Evolutionary conservation across 768 basidiomycete genomes (phyloP), one percentile per base, ranked within the genome.

Genomic region (Cystofilobasidium capitatum): DNA sequence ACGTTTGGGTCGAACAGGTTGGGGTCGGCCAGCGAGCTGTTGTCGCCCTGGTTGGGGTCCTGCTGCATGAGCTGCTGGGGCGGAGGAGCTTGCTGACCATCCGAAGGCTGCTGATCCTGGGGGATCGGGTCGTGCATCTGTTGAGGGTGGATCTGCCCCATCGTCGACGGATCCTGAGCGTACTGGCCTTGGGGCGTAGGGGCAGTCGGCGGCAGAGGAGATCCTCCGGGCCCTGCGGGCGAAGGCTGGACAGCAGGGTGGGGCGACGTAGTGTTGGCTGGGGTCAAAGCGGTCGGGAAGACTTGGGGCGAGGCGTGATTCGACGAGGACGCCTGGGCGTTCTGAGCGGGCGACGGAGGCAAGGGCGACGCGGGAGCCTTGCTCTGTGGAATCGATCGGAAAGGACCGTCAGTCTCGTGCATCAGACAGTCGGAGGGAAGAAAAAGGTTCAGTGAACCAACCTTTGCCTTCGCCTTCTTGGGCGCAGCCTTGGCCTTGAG

Each of bases 251-350:
- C 20, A 31, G 16, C 31, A 3, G 31, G 51, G 31, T 55, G 51
- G 29, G 51, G 51, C 26, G 51, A 55, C 7, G 51, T 31, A 4
- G 51, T 55, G 51, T 55, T 55, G 51, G 31, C 51, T 31, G 51
- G 51, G 8, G 51, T 55, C 20, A 31, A 55, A 16, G 51, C 51
- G 14, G 51, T 8, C 29, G 12, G 3, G 31, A 33, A 29, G 5
- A 55, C 51, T 20, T 55, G 51, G 4, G 51, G 51, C 51, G 51
- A 55, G 51, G 51, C 51, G 51, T 55, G 51, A 16, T 33, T 55
- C 7, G 51, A 55, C 5, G 51, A 5, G 13, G 51, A 22, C 7
- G 13, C 51, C 13, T 14, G 51, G 17, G 26, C 29, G 29, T 7
- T 8, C 10, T 16, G 51, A 10, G 31, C 51, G 10, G 51, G 51